These are phyloP conservation scores for Thalassiosira mediterranea DNA, from an alignment of 352 stramenopile genomes.

Conservation along the genomic window DNA sequence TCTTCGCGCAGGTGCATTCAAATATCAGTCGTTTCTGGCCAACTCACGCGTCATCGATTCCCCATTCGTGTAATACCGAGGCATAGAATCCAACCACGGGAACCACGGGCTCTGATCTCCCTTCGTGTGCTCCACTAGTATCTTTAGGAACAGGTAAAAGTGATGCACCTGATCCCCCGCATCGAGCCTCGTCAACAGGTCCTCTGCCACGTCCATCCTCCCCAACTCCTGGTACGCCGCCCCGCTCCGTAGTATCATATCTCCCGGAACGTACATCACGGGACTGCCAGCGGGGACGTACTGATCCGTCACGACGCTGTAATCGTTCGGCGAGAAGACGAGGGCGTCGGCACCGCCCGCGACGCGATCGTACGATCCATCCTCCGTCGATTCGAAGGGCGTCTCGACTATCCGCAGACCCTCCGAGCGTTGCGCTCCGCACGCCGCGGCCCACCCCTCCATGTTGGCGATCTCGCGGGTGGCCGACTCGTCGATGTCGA, in stretches of 20 bases:
- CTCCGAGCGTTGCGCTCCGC: no score
- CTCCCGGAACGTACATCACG: slow-evolving; percentile 47
- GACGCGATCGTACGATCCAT: no score
- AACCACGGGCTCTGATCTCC: slow-evolving; percentile 46
- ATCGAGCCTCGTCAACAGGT: slow-evolving; percentile 40
- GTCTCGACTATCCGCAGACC: no score
- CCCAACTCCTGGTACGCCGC: slow-evolving; percentile 39
- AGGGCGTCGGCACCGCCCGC: no score
- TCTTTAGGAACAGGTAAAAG: slow-evolving; percentile 63
- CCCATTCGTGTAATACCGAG: slow-evolving; percentile 46
- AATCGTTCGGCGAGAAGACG: no score
- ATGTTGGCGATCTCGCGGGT: no score
- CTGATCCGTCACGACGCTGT: no score
- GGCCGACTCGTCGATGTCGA: no score
- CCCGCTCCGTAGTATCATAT: slow-evolving; percentile 43
- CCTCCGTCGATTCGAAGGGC: no score
- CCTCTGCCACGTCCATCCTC: slow-evolving; percentile 23
- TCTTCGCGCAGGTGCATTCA: no score
- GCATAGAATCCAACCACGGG: slow-evolving; percentile 52
- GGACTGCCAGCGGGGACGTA: slow-evolving; percentile 37
- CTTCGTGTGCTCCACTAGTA: slow-evolving; percentile 51
- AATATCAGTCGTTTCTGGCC: no score
- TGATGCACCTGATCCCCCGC: slow-evolving; percentile 34
- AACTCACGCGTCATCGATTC: slow-evolving; percentile 45
- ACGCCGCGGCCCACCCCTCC: no score